Evolutionary conservation across 2,329 filamentous ascomycete genomes (phyloP), one percentile per base, ranked within the genome.

Genomic region (Colletotrichum orchidophilum): DNA sequence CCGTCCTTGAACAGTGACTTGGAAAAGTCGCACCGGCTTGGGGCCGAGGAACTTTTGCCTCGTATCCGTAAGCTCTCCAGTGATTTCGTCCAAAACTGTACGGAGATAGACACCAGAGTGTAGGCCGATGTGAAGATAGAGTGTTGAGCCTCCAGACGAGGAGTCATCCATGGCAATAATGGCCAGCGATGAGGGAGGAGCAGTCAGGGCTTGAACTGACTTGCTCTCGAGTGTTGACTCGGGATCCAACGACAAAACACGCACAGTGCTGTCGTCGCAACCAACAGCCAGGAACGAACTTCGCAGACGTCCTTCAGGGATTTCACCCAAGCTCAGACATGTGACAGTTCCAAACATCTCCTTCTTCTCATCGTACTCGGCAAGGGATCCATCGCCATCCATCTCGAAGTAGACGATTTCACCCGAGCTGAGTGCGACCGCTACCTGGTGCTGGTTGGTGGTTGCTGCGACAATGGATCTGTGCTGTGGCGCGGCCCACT

Each of bases 381-480:
- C 94, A 35, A 98, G 86, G 3, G 93, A 93, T 33, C 95, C 95
- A 81, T 98, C 96, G 0, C 90, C 88, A 77, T 98, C 96, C 91
- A 98, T 96, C 80, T 99, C 97, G 76, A 99, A 99, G 79, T 98
- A 99, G 52, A 97, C 94, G 73, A 99, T 96, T 80, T 99, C 96
- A 46, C 96, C 96, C 9, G 95, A 98, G 79, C 95, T 98, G 29
- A 99, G 86, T 1, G 96, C 96, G 60, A 98, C 92, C 3, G 95
- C 95, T 29, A 99, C 94, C 82, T 99, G 96, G 52, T 94, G 91
- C 76, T 96, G 92, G 77, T 99, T 99, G 18, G 96, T 96, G 1
- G 96, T 92, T 39, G 96, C 97, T 9, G 96, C 94, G 57, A 98
- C 95, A 74, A 99, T 98, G 0, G 96, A 97, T 26, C 96, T 90